Evolutionary conservation across 306 rosid species (phyloP).

Genomic region (Acacia acuminata): DNA sequence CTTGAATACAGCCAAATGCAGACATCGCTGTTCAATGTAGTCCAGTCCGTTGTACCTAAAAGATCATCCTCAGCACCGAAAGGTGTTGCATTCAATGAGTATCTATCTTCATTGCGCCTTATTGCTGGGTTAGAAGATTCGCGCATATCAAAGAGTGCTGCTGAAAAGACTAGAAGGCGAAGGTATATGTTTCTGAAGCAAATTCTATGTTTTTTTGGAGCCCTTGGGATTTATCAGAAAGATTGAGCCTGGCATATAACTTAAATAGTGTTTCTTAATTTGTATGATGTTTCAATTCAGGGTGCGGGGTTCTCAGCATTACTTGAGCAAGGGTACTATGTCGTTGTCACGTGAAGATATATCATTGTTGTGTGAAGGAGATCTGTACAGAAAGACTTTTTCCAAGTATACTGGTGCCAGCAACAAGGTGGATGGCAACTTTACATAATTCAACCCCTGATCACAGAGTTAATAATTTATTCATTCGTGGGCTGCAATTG

Average conservation of each 20-base stretch:
- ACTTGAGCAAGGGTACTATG: conserved; percentile 59
- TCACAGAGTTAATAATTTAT: conserved; percentile 28
- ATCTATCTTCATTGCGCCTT: conserved; percentile 70
- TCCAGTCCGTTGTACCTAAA: conserved; percentile 61
- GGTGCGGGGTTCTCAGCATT: conserved; percentile 60
- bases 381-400: conserved; percentile 40
- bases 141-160: conserved; percentile 52
- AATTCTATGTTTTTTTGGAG: conserved; percentile 5
- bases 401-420: conserved; percentile 27
- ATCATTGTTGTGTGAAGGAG: conserved; percentile 55
- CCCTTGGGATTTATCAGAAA: conserved; percentile 7
- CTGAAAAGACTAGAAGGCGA: conserved; percentile 46
- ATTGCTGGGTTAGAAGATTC: conserved; percentile 70
- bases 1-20: conserved; percentile 53
- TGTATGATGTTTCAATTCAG: conserved; percentile 46
- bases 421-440: conserved; percentile 31
- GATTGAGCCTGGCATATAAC: background rate
- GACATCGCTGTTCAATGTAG: conserved; percentile 37
- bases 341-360: conserved; percentile 68
- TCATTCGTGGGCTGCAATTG: conserved; percentile 27
- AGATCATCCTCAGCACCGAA: conserved; percentile 46
- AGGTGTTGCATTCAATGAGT: conserved; percentile 60
- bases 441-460: conserved; percentile 33
- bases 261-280: conserved; percentile 31
- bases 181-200: conserved; percentile 48